Percentiles rank a stretch among this genome's conserved stretches.
Conservation (phyloP, 495 filamentous ascomycete species). For the Neurospora sp. region DNA sequence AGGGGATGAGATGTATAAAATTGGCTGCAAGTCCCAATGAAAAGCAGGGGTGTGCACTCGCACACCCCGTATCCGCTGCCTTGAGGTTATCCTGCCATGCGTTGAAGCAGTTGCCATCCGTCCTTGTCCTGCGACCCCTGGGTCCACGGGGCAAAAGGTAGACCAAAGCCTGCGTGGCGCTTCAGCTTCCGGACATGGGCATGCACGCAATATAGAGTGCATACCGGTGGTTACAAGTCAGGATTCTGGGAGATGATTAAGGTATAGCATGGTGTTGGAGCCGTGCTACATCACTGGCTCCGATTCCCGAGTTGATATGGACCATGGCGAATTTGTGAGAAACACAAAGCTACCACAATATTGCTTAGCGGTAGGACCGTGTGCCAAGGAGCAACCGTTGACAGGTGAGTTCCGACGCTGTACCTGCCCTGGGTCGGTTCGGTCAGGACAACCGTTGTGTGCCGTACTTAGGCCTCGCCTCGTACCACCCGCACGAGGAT, state of each 20-base stretch:
- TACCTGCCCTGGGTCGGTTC: neutral
- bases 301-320: neutral
- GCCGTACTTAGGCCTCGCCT: neutral
- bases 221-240: neutral
- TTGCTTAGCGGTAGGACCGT: neutral
- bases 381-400: neutral
- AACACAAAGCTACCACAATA: neutral
- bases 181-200: neutral
- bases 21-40: neutral
- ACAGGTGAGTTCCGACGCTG: neutral
- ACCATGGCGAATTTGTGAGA: neutral
- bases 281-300: neutral
- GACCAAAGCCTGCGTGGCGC: neutral
- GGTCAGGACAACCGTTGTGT: neutral
- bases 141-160: neutral
- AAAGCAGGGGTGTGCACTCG: neutral
- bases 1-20: neutral
- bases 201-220: neutral
- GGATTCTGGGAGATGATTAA: neutral
- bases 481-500: neutral
- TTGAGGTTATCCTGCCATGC: neutral
- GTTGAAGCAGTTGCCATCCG: neutral
- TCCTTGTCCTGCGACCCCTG: neutral
- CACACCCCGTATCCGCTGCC: neutral
- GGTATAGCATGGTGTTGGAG: neutral